These are phyloP conservation scores for Magnusiomyces paraingens DNA, from an alignment of 1,139 yeast species.

Conservation along the genomic window DNA sequence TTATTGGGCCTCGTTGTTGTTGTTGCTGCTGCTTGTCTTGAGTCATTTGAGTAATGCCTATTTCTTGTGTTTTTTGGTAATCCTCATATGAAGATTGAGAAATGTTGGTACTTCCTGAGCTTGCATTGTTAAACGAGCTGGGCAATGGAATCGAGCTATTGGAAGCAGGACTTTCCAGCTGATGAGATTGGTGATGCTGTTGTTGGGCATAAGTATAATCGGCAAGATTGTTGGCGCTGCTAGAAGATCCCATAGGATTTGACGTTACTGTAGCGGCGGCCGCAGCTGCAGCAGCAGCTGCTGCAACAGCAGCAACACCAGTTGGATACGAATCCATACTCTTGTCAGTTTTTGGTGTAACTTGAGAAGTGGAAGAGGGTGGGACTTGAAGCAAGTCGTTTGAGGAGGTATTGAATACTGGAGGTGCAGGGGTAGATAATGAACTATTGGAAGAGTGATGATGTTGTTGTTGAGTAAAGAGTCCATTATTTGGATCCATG, in stretches of 20 bases:
- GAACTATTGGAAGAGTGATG: neutral
- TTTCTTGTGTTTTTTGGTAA: neutral
- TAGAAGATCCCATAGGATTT: neutral
- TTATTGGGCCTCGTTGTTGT: too few species aligned
- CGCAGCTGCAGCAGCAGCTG: neutral
- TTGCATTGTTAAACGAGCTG: neutral
- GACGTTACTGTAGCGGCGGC: too few species aligned
- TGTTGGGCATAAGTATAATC: neutral
- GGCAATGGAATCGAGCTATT: neutral
- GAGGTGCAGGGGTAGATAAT: neutral
- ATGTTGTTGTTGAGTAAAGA: neutral
- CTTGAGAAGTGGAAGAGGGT: neutral
- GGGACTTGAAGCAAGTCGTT: too few species aligned
- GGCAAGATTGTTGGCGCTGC: neutral
- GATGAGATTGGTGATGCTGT: neutral
- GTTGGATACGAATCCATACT: neutral
- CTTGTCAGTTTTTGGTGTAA: neutral
- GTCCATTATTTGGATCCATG: neutral
- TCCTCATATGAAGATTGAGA: constrained; percentile 2
- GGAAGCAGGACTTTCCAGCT: neutral
- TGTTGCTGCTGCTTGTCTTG: neutral
- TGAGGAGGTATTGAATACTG: neutral
- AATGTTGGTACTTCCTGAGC: neutral
- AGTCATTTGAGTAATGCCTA: neutral
- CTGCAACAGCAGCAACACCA: neutral